Evolutionary conservation across 1,139 yeast genomes (phyloP), one percentile per base, ranked within the genome.

Genomic region (Pichia sp.): DNA sequence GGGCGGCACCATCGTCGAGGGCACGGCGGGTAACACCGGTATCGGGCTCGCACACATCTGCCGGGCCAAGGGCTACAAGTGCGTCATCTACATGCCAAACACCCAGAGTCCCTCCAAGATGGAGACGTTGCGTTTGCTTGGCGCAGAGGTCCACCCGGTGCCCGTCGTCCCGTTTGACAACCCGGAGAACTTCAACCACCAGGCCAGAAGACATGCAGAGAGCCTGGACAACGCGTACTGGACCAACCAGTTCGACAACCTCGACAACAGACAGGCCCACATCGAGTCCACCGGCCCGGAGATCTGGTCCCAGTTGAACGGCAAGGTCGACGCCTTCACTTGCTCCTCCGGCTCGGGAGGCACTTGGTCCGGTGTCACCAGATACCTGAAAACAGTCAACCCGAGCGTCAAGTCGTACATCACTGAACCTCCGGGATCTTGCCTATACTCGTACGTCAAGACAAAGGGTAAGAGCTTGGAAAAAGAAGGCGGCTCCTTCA

Each of bases 351-450:
- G 96, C 48, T 87, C 96, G 1, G 96, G 96, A 45, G 96, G 96
- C 49, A 87, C 96, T 3, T 83, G 89, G 74, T 89, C 96, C 2
- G 97, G 97, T 54, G 75, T 81, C 38, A 81, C 96, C 8, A 77
- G 92, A 56, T 90, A 82, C 70, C 75, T 90, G 62, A 87, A 90
- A 70, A 83, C 82, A 47, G 59, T 59, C 13, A 58, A 65, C 52
- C 68, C 69, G 45, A 41, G 52, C 1, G 52, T 64, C 16, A 78
- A 83, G 69, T 75, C 85, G 52, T 82, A 78, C 51, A 79, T 89
- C 59, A 96, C 97, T 1, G 97, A 90, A 69, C 97, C 97, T 23
- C 97, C 97, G 5, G 97, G 97, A 54, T 84, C 93, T 2, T 89
- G 87, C 49, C 77, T 90, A 54, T 88, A 88, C 72, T 81, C 90